Base-by-base conservation (phyloP, 164 flowering plant species). In the Macadamia integrifolia region DNA sequence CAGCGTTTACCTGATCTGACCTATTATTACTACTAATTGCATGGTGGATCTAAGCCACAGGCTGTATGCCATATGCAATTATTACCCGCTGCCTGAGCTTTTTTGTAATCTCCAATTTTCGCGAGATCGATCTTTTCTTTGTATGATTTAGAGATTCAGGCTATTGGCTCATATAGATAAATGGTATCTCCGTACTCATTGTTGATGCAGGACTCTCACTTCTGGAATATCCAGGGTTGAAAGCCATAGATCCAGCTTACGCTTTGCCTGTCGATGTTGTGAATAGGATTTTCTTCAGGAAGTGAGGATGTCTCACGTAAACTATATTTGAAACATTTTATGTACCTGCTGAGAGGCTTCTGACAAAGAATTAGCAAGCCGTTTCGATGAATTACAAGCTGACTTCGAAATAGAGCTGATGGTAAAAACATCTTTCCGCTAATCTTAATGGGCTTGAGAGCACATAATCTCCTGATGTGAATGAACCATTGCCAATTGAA, bases 181-280 rank as follows among this genome's bases (percentile, higher is more conserved):
- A 50, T 48, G 4, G 3, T 28, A 68, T 53, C 15, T 62, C 58
- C 14, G 58, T 48, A 23, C 23, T 23, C 23, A 49, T 40, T 64
- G 66, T 73, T 68, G 44, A 10, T 83, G 83, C 85, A 90, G 93
- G 96, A 49, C 96, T 92, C 40, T 90, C 96, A 56, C 89, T 87
- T 68, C 91, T 92, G 44, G 94, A 90, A 71, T 90, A 87, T 76
- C 91, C 90, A 1, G 92, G 87, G 65, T 0, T 92, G 61, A 92
- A 88, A 75, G 80, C 96, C 18, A 78, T 87, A 46, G 96, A 92
- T 78, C 96, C 98, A 63, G 94, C 98, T 58, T 88, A 88, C 76
- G 96, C 96, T 23, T 78, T 92, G 71, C 96, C 98, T 0, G 88
- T 88, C 56, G 86, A 86, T 74, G 87, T 90, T 15, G 85, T 90